Evolutionary conservation across 2,329 filamentous ascomycete genomes (phyloP), one percentile per base, ranked within the genome.

Genomic region (Microcyclosporella mali): DNA sequence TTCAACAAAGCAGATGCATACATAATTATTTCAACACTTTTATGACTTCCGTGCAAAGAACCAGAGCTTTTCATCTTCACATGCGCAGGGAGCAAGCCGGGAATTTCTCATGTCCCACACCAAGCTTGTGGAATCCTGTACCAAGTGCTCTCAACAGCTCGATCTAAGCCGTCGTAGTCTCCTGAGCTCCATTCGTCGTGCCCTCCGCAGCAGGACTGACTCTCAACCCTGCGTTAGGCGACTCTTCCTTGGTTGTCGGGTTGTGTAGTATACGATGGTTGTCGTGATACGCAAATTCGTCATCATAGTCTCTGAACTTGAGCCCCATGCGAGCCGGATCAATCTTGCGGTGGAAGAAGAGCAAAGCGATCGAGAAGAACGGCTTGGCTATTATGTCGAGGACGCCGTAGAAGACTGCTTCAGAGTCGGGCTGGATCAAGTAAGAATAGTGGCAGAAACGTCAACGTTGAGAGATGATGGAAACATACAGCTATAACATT

Each of bases 401-500:
- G 2, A 82, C 61, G 11, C 79, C 78, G 51, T 84, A 84, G 57
- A 82, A 82, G 40, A 81, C 64, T 2, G 77, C 77, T 52, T 84
- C 80, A 0, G 76, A 77, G 56, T 83, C 79, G 0, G 33, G 33
- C 15, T 27, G n/a, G n/a, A n/a, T 19, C 10, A 15, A 16, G 31
- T 18, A n/a, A 17, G 12, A 41, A 21, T n/a, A 27, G 10, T 16
- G 12, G 18, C 19, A 11, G 7, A 2, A 4, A 8, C 21, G 29
- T 14, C 25, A 10, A 9, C 1, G 15, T 8, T 2, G 7, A 1
- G 29, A 21, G 28, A 17, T 31, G 28, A 28, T 15, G 28, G 78
- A 75, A 6, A 32, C 30, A 4, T 6, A 14, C 12, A 2, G 78
- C 64, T 31, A 82, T 80, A 46, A 80, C 62, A 49, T 82, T 82